Evolutionary conservation across 139 green algal genomes (phyloP), one percentile per base, ranked within the genome.

Genomic region (Edaphochlamys debaryana): DNA sequence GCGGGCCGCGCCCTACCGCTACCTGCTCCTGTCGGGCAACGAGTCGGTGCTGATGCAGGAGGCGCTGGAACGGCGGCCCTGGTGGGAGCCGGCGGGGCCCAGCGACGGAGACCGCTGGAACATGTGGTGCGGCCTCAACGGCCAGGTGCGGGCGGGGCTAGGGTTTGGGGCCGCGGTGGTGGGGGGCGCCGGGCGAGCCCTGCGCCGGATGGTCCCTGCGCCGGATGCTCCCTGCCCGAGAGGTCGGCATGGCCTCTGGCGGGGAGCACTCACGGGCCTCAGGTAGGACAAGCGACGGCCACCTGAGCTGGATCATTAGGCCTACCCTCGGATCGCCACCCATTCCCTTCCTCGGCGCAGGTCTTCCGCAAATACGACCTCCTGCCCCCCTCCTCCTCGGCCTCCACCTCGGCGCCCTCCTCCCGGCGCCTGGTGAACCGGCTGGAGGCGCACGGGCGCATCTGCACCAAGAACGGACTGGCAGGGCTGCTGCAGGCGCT

Each of bases 401-500:
- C 20, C 50, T 19, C 50, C 50, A 22, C 50, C 50, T 58, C 50
- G 3, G 40, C 48, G 50, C n/a, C 69, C 29, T 8, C 69, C 17
- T 60, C 42, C 1, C 41, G 69, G 23, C 56, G 56, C 25, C 64
- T 83, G 0, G 79, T 92, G 7, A 92, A 91, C 60, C 83, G 82
- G 32, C 64, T 92, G 9, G 74, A 91, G 67, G 71, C 84, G 17
- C 76, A 90, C 50, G 67, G 70, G 6, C 82, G 90, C 41, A 60
- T 93, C 11, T 90, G 85, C 69, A 91, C 87, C 22, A 93, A 91
- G 75, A 87, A 79, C 25, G 78, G 86, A 1, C 89, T 92, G 29
- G 89, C 89, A 5, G 56, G 67, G 23, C 88, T 84, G 22, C 56
- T 92, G 62, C 38, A 37, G 0, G 17, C 73, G 13, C 54, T 80